Conservation (phyloP, 2,329 filamentous ascomycete genomes). For the Huntiella savannae region DNA sequence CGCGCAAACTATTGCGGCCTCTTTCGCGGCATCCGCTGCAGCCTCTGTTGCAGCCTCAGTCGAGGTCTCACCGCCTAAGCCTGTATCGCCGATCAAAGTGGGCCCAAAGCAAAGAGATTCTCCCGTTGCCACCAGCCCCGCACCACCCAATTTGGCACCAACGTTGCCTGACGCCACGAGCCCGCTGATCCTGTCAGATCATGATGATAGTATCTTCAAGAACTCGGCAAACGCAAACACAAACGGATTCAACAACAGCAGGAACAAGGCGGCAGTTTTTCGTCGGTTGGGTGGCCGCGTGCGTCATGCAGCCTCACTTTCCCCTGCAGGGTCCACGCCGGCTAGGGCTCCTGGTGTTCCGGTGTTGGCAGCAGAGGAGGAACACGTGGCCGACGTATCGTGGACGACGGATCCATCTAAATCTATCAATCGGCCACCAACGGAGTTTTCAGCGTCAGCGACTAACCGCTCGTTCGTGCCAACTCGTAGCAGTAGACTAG, state of each 20-base stretch:
- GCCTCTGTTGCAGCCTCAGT: background rate
- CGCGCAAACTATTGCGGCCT: no score
- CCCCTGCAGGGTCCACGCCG: slow-evolving; percentile 6
- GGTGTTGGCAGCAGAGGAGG: slow-evolving; percentile 9
- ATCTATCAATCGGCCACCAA: slow-evolving; percentile 2
- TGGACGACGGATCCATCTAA: slow-evolving; percentile 10
- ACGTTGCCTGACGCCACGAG: slow-evolving; percentile 6
- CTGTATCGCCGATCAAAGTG: background rate
- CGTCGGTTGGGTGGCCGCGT: slow-evolving; percentile 9
- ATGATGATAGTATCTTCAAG: slow-evolving; percentile 8
- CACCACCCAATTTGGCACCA: background rate
- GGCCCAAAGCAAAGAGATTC: no score
- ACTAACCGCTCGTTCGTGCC: background rate
- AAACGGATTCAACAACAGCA: slow-evolving; percentile 2
- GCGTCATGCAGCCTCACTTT: slow-evolving; percentile 7
- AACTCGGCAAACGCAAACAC: background rate
- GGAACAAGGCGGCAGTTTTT: slow-evolving; percentile 2
- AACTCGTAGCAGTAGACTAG: background rate
- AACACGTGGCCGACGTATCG: slow-evolving; percentile 9
- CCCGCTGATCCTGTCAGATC: slow-evolving; percentile 2
- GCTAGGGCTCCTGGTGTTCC: slow-evolving; percentile 1
- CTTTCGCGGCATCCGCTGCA: no score
- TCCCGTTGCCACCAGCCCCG: background rate
- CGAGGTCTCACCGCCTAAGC: slow-evolving; percentile 4
- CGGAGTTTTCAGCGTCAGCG: background rate